A percentile compares a stretch with the other conserved stretches of the same genome.
Conservation (phyloP, 192 early-diverging fungal species). For the Coemansia umbellata region DNA sequence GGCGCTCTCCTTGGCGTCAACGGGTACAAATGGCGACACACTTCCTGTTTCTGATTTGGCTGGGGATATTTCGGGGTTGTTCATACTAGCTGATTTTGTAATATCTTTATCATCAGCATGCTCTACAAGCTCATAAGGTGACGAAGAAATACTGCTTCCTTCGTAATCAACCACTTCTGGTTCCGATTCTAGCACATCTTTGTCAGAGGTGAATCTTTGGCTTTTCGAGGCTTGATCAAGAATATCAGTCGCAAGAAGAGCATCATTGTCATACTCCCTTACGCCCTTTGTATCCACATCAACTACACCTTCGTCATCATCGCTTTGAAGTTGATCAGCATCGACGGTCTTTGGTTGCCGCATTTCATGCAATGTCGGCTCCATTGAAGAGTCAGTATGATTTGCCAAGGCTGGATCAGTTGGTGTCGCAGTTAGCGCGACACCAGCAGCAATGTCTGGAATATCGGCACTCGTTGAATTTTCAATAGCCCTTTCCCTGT, state of each 20-base stretch:
- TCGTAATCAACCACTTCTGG: conserved; percentile 11
- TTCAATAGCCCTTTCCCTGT: background rate
- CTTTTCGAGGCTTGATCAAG: background rate
- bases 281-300: background rate
- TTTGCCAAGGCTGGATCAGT: background rate
- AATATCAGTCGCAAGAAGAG: background rate
- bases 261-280: background rate
- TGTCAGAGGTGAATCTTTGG: background rate
- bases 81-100: background rate
- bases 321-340: too few relatives aligned
- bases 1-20: conserved; percentile 7
- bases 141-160: conserved; percentile 10
- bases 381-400: background rate
- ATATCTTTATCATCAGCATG: background rate
- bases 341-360: too few relatives aligned
- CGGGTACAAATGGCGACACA: conserved; percentile 5
- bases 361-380: too few relatives aligned
- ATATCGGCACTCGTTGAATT: background rate
- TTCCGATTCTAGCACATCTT: conserved; percentile 5
- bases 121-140: conserved; percentile 20
- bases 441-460: background rate
- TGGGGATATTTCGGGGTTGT: background rate
- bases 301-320: background rate
- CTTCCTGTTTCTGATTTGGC: background rate
- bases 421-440: background rate